Evolutionary conservation across 768 basidiomycete genomes (phyloP).

Genomic region (Termitomyces sp.): DNA sequence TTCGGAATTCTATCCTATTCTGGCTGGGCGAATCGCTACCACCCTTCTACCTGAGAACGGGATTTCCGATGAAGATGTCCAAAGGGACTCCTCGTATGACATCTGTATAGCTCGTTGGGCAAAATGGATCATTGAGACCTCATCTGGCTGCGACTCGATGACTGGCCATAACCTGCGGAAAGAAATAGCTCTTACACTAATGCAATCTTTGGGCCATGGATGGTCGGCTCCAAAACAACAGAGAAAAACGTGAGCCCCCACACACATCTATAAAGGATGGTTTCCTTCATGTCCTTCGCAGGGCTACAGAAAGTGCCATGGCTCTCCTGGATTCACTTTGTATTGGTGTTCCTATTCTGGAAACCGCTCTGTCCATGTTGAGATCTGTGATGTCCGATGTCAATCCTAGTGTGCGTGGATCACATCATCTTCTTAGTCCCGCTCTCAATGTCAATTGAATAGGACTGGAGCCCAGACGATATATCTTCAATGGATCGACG

Average conservation of each 20-base stretch:
- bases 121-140: constrained; percentile 49
- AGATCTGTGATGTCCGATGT: constrained; percentile 11
- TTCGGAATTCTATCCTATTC: constrained; percentile 41
- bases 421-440: constrained; percentile 1
- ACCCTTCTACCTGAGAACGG: constrained; percentile 19
- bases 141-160: constrained; percentile 23
- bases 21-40: constrained; percentile 41
- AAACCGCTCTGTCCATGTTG: constrained; percentile 19
- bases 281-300: constrained; percentile 3
- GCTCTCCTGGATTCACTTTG: constrained; percentile 37
- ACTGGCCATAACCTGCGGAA: constrained; percentile 36
- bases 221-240: constrained; percentile 12
- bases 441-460: not conserved
- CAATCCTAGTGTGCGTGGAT: constrained; percentile 16
- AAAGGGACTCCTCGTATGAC: constrained; percentile 40
- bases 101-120: constrained; percentile 67
- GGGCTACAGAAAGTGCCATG: constrained; percentile 17
- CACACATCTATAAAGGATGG: not conserved
- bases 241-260: constrained; percentile 28
- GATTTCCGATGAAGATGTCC: constrained; percentile 11
- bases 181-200: constrained; percentile 37
- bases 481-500: constrained; percentile 53
- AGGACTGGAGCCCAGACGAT: constrained; percentile 49
- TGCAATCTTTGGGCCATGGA: constrained; percentile 42
- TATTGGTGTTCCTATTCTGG: constrained; percentile 27